phyloP scores from a whole-genome alignment of 225 moss, liverwort and hornwort species.

The Climacium dendroides region DNA sequence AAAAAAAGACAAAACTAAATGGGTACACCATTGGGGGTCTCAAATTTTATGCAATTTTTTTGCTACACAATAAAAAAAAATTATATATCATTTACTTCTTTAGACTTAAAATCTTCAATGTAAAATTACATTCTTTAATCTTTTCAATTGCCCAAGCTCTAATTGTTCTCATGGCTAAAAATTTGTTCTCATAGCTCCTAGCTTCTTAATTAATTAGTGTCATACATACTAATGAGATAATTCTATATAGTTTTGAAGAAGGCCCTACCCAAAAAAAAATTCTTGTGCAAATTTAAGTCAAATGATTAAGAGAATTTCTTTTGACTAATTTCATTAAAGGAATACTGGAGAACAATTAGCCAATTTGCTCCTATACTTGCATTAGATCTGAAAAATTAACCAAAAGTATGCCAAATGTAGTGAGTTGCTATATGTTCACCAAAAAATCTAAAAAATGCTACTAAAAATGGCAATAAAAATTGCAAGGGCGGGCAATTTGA shows the following conservation, averaged over 20 bases:
- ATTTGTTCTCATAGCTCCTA: neutral
- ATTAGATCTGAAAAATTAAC: neutral
- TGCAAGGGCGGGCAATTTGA: no score
- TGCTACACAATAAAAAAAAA: neutral
- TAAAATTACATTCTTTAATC: neutral
- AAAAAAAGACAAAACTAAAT: no score
- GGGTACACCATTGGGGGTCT: no score
- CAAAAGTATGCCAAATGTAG: neutral
- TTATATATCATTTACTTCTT: neutral
- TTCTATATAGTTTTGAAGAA: neutral
- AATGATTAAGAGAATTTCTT: neutral
- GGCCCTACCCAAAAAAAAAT: neutral
- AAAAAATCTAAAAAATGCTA: neutral
- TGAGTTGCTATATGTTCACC: fast-evolving
- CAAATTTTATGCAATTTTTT: neutral
- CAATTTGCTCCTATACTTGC: neutral
- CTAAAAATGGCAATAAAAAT: neutral
- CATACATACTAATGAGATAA: neutral
- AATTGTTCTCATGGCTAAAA: neutral
- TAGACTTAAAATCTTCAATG: neutral
- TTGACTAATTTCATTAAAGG: neutral
- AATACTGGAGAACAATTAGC: neutral
- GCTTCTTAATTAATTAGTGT: neutral
- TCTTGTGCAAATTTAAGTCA: neutral
- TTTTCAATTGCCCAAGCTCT: neutral